A percentile compares a stretch with the other conserved stretches of the same genome.
These are phyloP conservation scores for Calonectria hongkongensis DNA, from an alignment of 2,329 filamentous ascomycete genomes.

Conservation along the genomic window DNA sequence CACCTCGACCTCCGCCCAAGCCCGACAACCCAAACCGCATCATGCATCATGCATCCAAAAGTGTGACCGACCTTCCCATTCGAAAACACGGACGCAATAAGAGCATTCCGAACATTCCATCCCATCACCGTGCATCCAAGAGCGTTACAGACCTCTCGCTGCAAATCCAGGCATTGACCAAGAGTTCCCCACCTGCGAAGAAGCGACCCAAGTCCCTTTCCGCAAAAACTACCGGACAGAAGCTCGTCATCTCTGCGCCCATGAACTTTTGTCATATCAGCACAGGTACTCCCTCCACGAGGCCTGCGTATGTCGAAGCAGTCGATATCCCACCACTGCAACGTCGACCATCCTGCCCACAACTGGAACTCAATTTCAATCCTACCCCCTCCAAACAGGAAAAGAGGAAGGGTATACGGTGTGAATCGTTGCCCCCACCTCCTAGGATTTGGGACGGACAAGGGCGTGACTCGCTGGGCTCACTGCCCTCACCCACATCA, in stretches of 20 bases:
- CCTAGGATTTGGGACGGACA: not conserved
- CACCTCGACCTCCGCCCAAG: too few relatives aligned
- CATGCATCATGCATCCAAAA: too few relatives aligned
- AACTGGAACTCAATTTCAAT: not conserved
- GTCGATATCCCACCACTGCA: not conserved
- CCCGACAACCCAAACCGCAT: too few relatives aligned
- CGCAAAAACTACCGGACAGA: not conserved
- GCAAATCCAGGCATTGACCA: not conserved
- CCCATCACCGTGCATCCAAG: not conserved
- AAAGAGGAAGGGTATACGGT: not conserved
- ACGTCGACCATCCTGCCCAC: constrained; percentile 5
- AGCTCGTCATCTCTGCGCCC: not conserved
- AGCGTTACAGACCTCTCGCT: not conserved
- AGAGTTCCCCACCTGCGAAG: not conserved
- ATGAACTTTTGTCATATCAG: not conserved
- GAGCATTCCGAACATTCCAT: too few relatives aligned
- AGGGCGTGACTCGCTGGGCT: not conserved
- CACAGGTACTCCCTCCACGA: not conserved
- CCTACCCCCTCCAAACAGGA: not conserved
- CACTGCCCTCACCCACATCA: not conserved
- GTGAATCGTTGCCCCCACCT: not conserved
- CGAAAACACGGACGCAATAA: too few relatives aligned
- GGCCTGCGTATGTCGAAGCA: not conserved
- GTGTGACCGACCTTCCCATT: too few relatives aligned
- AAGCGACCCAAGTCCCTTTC: not conserved